phyloP scores from a whole-genome alignment of 208 protist species.

The Crithidia brevicula region DNA sequence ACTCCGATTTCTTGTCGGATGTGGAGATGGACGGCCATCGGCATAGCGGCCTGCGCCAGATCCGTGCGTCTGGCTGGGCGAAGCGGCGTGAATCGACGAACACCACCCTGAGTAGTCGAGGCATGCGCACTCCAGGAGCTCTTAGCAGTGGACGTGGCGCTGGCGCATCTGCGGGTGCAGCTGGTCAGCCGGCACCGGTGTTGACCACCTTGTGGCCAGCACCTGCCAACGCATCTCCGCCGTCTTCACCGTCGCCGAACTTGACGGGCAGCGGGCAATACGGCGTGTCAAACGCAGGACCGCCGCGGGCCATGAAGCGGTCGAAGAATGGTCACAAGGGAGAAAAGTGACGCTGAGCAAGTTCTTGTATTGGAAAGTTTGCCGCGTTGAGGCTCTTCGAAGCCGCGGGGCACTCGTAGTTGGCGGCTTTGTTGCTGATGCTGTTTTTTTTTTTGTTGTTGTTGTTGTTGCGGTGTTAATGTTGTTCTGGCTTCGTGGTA shows the following conservation, averaged over 20 bases:
- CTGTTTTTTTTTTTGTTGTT: background rate
- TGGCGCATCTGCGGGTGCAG: too few relatives aligned
- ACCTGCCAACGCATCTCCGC: background rate
- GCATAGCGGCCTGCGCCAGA: constrained; percentile 14
- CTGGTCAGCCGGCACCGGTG: background rate
- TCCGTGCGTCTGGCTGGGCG: constrained; percentile 28
- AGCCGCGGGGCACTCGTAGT: too few relatives aligned
- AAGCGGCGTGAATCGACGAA: too few relatives aligned
- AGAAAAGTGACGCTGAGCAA: background rate
- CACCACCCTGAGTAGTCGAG: too few relatives aligned
- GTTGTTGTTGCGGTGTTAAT: background rate
- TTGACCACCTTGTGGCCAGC: constrained; percentile 13
- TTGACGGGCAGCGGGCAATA: background rate
- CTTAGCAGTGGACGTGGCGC: too few relatives aligned
- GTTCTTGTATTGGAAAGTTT: too few relatives aligned
- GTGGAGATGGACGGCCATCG: constrained; percentile 25
- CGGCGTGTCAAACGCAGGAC: background rate
- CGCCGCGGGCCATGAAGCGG: background rate
- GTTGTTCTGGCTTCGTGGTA: too few relatives aligned
- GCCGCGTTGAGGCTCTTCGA: too few relatives aligned
- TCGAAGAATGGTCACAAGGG: background rate
- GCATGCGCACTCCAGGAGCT: too few relatives aligned
- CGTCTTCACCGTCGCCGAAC: background rate
- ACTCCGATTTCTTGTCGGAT: constrained; percentile 29
- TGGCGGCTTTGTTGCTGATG: background rate